Evolutionary conservation across 345 rosid genomes (phyloP).

Genomic region (Aquilaria yunnanensis): DNA sequence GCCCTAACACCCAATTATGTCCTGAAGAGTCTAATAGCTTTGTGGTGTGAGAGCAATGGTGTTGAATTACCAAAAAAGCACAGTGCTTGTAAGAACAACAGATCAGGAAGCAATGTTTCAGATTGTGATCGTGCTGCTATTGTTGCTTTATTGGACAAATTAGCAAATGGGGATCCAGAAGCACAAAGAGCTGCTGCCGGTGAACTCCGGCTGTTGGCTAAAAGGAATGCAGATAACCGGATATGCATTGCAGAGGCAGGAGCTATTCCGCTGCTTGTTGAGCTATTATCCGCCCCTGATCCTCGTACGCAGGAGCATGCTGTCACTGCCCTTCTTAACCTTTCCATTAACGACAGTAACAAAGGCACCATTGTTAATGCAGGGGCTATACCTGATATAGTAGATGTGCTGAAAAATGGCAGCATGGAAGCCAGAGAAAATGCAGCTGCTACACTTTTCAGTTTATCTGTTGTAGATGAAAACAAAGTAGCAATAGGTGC

Average conservation of each 20-base stretch:
- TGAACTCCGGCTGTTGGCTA: conserved; percentile 89
- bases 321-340: conserved; percentile 95
- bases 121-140: conserved; percentile 83
- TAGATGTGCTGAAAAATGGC: conserved; percentile 75
- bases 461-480: conserved; percentile 92
- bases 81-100: conserved; percentile 52
- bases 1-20: conserved; percentile 90
- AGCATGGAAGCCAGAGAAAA: conserved; percentile 99
- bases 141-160: conserved; percentile 48
- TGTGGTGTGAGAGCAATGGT: conserved; percentile 97
- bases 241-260: conserved; percentile 93
- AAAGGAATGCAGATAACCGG: conserved; percentile 92
- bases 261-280: conserved; percentile 90
- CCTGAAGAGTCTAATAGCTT: conserved; percentile 81
- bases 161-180: conserved; percentile 58
- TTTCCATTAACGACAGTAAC: conserved; percentile 88
- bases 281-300: conserved; percentile 73
- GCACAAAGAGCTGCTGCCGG: conserved; percentile 95
- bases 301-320: conserved; percentile 93
- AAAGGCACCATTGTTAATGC: conserved; percentile 89
- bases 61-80: conserved; percentile 81
- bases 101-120: conserved; percentile 46
- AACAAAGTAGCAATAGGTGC: conserved; percentile 95
- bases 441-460: conserved; percentile 96
- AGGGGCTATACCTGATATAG: conserved; percentile 93